Base-by-base conservation (phyloP, 768 basidiomycete species). In the Trametopsis cervina region DNA sequence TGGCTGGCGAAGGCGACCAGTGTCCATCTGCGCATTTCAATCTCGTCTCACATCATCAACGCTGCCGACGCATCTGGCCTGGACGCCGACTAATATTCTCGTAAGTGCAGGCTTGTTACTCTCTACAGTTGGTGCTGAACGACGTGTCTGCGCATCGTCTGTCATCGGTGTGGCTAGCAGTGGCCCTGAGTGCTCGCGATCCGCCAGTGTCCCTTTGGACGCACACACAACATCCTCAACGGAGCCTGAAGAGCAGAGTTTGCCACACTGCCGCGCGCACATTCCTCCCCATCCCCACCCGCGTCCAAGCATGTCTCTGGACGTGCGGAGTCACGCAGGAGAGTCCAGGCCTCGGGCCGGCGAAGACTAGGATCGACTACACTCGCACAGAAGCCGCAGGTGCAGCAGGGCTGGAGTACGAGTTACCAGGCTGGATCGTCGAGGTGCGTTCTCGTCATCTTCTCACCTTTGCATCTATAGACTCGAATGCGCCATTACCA, bases 371-470 rank as follows among this genome's bases (percentile, higher is more conserved):
- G 23, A 51, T 62, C 50, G 56, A 56, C 23, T 46, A 57, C 37
- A 50, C 29, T 50, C 15, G 61, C 51, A 2, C 63, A 60, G 20
- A 51, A 62, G 23, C 53, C 55, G 15, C 37, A 39, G 35, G 63
- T 66, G 49, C 65, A 64, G 50, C 59, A 80, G 55, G 88, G 82
- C 55, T 80, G 88, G 81, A 91, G 86, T 59, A 89, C 88, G 11
- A 90, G 88, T 55, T 91, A 91, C 66, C 84, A 89, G 50, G 89
- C 83, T 23, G 89, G 89, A 39, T 87, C 87, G 26, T 89, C 87
- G 9, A 80, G 84, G 86, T 85, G 57, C 53, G 76, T 57, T 35
- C n/a, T 20, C 13, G 20, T 27, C 51, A 17, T 45, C 42, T 12
- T 15, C 9, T 18, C n/a, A n/a, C 35, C 35, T 40, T 21, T n/a